These are phyloP conservation scores for Fusarium sp. DNA, from an alignment of 2,329 filamentous ascomycete genomes.

Conservation along the genomic window DNA sequence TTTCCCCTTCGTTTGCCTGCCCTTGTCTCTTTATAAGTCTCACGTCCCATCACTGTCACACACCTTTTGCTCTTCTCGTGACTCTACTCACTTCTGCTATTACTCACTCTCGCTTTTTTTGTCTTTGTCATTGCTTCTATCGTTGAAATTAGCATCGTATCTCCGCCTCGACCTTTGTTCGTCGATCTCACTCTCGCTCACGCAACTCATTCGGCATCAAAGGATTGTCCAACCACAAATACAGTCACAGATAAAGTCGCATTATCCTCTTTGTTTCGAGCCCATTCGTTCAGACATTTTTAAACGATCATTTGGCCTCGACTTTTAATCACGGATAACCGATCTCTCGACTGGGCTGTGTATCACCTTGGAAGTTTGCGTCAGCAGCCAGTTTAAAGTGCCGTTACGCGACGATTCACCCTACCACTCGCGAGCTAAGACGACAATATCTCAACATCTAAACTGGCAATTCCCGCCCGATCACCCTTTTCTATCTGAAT, in stretches of 20 bases:
- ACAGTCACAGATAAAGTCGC: slow-evolving; percentile 1
- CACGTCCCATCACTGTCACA: slow-evolving; percentile 16
- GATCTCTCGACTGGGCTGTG: slow-evolving; percentile 1
- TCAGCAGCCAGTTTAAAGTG: slow-evolving; percentile 2
- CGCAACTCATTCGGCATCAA: slow-evolving; percentile 24
- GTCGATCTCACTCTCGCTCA: slow-evolving; percentile 33
- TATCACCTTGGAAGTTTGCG: slow-evolving; percentile 3
- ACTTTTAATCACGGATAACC: background rate
- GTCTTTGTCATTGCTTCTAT: slow-evolving; percentile 3
- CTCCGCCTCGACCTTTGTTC: slow-evolving; percentile 1
- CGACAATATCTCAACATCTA: background rate
- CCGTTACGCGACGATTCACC: slow-evolving; percentile 11
- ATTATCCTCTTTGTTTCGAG: background rate
- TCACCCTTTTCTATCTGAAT: background rate
- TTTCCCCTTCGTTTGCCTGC: slow-evolving; percentile 19
- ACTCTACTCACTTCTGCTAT: slow-evolving; percentile 8
- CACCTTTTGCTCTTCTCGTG: slow-evolving; percentile 22
- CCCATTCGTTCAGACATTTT: slow-evolving; percentile 7
- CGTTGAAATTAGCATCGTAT: slow-evolving; percentile 17
- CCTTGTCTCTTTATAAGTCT: slow-evolving; percentile 37
- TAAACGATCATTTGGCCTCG: slow-evolving; percentile 1
- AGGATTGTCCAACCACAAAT: slow-evolving; percentile 5
- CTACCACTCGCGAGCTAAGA: slow-evolving; percentile 5
- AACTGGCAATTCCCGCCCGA: background rate
- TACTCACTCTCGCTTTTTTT: slow-evolving; percentile 27